These are phyloP conservation scores for Candida boleticola DNA, from an alignment of 805 yeast genomes.

Conservation along the genomic window DNA sequence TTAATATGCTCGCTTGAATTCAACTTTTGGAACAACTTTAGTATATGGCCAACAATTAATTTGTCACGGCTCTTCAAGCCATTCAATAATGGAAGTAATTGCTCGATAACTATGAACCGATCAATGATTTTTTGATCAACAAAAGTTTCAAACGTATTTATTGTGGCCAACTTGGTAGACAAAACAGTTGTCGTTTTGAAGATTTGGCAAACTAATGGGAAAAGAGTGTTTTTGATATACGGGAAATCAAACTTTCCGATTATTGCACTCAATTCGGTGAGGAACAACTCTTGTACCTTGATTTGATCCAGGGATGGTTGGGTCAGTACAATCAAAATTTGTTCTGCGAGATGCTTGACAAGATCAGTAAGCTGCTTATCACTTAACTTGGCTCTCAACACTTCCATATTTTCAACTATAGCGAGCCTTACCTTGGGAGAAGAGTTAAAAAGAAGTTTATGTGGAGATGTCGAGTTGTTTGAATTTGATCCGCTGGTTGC, in stretches of 20 bases:
- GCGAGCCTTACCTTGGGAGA: slow-evolving; percentile 33
- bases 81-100: slow-evolving; percentile 73
- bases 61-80: slow-evolving; percentile 77
- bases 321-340: slow-evolving; percentile 15
- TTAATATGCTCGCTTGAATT: slow-evolving; percentile 36
- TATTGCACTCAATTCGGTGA: slow-evolving; percentile 41
- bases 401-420: slow-evolving; percentile 43
- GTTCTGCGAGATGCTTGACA: slow-evolving; percentile 44
- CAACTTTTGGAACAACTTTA: slow-evolving; percentile 51
- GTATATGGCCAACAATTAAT: slow-evolving; percentile 47
- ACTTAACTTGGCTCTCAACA: slow-evolving; percentile 48
- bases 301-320: slow-evolving; percentile 28
- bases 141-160: slow-evolving; percentile 57
- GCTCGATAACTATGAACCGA: slow-evolving; percentile 68
- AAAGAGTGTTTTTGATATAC: slow-evolving; percentile 68
- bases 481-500: slow-evolving; percentile 8
- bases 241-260: slow-evolving; percentile 59
- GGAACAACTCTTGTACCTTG: slow-evolving; percentile 50
- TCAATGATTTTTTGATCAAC: slow-evolving; percentile 65
- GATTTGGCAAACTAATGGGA: slow-evolving; percentile 67
- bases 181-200: slow-evolving; percentile 85
- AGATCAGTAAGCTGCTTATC: slow-evolving; percentile 50
- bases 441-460: slow-evolving; percentile 23
- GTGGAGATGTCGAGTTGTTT: slow-evolving; percentile 12
- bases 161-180: slow-evolving; percentile 69